Evolutionary conservation across 2,329 filamentous ascomycete species (phyloP).

Genomic region (Colletotrichum karsti): DNA sequence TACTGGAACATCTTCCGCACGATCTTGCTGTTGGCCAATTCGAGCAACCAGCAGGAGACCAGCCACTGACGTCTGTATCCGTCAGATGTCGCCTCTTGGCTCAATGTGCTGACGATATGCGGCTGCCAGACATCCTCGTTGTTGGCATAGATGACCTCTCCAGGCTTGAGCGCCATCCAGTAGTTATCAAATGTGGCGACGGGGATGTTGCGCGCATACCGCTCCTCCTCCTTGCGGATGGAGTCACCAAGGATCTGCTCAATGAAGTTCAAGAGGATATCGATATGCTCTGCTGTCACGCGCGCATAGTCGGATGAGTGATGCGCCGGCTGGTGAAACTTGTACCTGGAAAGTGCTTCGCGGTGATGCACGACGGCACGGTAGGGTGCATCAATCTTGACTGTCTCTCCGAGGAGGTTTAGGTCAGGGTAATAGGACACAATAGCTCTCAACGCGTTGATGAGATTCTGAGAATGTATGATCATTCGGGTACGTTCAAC

Average conservation of each 20-base stretch:
- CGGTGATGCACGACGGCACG: slow-evolving; percentile 56
- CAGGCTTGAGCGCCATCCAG: slow-evolving; percentile 56
- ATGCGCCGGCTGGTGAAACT: slow-evolving; percentile 46
- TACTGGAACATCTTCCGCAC: slow-evolving; percentile 47
- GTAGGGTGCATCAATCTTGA: slow-evolving; percentile 55
- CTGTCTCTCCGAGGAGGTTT: slow-evolving; percentile 43
- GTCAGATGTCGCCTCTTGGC: not conserved
- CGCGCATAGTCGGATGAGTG: slow-evolving; percentile 51
- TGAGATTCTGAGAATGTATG: slow-evolving; percentile 54
- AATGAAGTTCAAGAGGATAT: slow-evolving; percentile 53
- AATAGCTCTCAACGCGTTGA: slow-evolving; percentile 56
- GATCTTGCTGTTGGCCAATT: slow-evolving; percentile 42
- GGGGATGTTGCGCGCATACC: slow-evolving; percentile 45
- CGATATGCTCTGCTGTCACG: slow-evolving; percentile 53
- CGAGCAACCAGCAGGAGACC: slow-evolving; percentile 53
- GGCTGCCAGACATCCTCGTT: slow-evolving; percentile 49
- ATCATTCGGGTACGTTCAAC: slow-evolving; percentile 48
- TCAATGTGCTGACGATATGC: slow-evolving; percentile 48
- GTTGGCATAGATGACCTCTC: slow-evolving; percentile 52
- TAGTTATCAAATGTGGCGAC: slow-evolving; percentile 54
- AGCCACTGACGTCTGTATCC: not conserved
- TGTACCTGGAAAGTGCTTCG: slow-evolving; percentile 50
- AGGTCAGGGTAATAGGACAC: slow-evolving; percentile 57
- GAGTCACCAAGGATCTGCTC: slow-evolving; percentile 45
- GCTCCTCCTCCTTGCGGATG: slow-evolving; percentile 49